Evolutionary conservation across 257 asterid genomes (phyloP), one percentile per base, ranked within the genome.

Genomic region (Henckelia pumila): DNA sequence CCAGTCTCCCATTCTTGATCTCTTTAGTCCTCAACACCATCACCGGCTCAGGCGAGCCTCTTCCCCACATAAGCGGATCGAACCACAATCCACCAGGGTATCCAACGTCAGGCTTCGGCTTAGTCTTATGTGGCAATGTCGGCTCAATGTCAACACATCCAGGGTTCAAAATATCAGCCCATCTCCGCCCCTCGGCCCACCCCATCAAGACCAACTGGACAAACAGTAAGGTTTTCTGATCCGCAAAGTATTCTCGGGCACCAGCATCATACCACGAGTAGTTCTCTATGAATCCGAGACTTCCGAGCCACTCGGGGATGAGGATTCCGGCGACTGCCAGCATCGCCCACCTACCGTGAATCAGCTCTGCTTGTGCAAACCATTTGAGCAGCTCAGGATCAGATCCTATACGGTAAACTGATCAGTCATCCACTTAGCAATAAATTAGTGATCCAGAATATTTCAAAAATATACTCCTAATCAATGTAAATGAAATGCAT

Each of bases 51-150:
- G 95, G 97, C 6, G 94, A 88, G 2, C 97, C 97, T 64, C 97
- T 75, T n/a, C 97, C 97, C 92, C 95, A 90, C 95, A 86, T 88
- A 0, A 83, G 17, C 0, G 91, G 91, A 40, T 90, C 95, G 59
- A 90, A 90, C 90, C 92, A 90, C 4, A 90, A 66, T 1, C 97
- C 97, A 19, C 97, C 97, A 3, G 97, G 97, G 79, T 90, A 90
- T 1, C 97, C 97, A 14, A 90, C 97, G 61, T 88, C 97, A 6
- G 87, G 74, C 73, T 77, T 83, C 0, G 88, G 97, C 30, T 84
- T 90, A 68, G 21, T 79, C 82, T 68, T 90, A 32, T 90, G 59
- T 1, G 96, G 97, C 0, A 86, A 4, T 0, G 72, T 77, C 6
- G 84, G 95, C 61, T 86, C 96, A 11, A 88, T 86, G 76, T 86